A percentile compares a stretch with the other conserved stretches of the same genome.
Evolutionary conservation across 441 rosid species (phyloP).

Genomic region (Syzygium malaccense): DNA sequence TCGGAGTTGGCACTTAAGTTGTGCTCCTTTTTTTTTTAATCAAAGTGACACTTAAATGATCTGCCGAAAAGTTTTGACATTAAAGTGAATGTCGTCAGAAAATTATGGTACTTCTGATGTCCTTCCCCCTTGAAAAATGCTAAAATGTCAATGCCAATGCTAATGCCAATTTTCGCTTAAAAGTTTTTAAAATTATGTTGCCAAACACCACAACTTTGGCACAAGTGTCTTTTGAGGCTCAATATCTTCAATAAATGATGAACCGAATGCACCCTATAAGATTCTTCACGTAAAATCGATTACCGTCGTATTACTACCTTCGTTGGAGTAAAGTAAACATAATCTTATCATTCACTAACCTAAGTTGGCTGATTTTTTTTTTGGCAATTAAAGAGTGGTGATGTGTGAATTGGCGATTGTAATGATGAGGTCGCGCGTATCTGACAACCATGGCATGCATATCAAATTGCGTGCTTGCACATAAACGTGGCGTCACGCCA

Average conservation of each 20-base stretch:
- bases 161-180: neutral
- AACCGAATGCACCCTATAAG: fast-evolving
- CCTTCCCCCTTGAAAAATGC: neutral
- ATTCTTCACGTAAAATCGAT: neutral
- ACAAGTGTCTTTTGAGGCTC: too few species aligned
- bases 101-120: too few species aligned
- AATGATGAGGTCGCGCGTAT: neutral
- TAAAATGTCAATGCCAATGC: neutral
- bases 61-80: neutral
- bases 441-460: neutral
- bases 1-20: fast-evolving
- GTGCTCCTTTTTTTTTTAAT: too few species aligned
- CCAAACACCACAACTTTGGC: neutral
- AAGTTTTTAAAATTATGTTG: neutral
- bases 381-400: neutral
- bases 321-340: neutral
- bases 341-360: neutral
- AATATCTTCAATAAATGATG: neutral
- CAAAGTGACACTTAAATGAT: too few species aligned
- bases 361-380: neutral
- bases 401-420: neutral
- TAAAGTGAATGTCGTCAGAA: too few species aligned
- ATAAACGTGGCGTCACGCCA: neutral
- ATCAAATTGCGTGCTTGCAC: neutral
- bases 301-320: fast-evolving